Evolutionary conservation across 495 filamentous ascomycete species (phyloP), one percentile per base, ranked within the genome.

Genomic region (Schizothecium vesticola): DNA sequence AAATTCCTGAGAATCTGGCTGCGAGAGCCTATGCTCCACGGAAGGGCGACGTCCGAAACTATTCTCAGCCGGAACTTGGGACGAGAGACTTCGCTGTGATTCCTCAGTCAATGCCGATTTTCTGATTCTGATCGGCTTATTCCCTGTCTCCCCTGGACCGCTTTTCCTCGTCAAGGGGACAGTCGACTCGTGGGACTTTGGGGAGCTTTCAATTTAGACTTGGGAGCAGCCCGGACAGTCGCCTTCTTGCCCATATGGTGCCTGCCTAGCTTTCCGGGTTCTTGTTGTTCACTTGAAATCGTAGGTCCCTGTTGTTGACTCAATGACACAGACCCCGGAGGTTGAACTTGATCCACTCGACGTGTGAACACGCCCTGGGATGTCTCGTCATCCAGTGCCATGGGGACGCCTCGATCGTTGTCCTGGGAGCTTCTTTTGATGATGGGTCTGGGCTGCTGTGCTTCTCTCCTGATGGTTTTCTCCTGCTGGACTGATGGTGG

Each of bases 401-500:
- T 51, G 16, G 19, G 5, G 6, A 8, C 16, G 43, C 16, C 43
- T 51, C 43, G 19, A 51, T 51, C 8, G 43, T n/a, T 19, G 61
- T 67, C 73, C n/a, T 58, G 66, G 5, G 70, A 69, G 13, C 56
- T 59, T 16, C 71, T 64, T 67, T 81, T 83, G 73, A 83, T 79
- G 59, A 83, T 81, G 3, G 79, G 75, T 63, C 75, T 77, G 22
- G 75, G 73, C 10, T 74, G 74, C 25, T 29, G 7, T 19, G 64
- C 64, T 11, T 71, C 71, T 56, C 80, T 75, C 60, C 81, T 78
- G 8, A 71, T 67, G 16, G 59, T 36, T 63, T 79, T 80, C 72
- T 82, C 81, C 51, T 83, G 74, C 56, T 76, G 72, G 31, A 82
- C 61, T 3, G 80, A 79, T 58, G 75, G 67, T 0, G 78, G 74